Evolutionary conservation across 495 filamentous ascomycete species (phyloP).

Genomic region (Parathielavia hyrcaniae): DNA sequence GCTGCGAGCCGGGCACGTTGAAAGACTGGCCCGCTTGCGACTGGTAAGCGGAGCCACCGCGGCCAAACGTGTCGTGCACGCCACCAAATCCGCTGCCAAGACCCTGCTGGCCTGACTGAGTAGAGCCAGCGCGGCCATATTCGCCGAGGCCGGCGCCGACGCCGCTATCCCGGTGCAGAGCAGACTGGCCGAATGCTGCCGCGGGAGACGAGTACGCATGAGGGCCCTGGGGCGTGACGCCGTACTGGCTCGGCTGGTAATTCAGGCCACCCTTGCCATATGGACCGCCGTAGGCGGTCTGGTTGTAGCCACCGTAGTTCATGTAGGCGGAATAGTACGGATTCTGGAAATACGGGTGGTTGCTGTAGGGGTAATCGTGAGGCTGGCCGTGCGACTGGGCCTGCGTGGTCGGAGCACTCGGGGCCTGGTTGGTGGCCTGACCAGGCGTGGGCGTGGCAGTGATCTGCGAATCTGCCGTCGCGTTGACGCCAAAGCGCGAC

Average conservation of each 20-base stretch:
- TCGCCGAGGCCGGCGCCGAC: constrained; percentile 53
- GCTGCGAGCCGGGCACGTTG: constrained; percentile 55
- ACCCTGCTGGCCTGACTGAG: constrained; percentile 64
- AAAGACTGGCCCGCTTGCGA: constrained; percentile 63
- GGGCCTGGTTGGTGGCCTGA: constrained; percentile 22
- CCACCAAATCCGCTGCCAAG: constrained; percentile 61
- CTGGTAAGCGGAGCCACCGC: constrained; percentile 52
- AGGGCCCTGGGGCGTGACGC: constrained; percentile 60
- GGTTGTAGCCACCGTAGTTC: constrained; percentile 64
- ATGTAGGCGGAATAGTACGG: constrained; percentile 77
- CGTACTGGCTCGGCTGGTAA: constrained; percentile 78
- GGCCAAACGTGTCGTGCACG: constrained; percentile 73
- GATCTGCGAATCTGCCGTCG: constrained; percentile 65
- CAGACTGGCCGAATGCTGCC: constrained; percentile 64
- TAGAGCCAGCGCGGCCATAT: constrained; percentile 69
- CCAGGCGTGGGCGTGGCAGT: constrained; percentile 83
- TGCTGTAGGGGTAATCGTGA: constrained; percentile 60
- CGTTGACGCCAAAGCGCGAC: constrained; percentile 46
- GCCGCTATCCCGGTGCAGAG: constrained; percentile 59
- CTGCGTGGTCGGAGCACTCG: constrained; percentile 58
- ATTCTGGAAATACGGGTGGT: constrained; percentile 72
- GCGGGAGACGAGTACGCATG: constrained; percentile 81
- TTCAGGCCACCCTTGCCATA: constrained; percentile 64
- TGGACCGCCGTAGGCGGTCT: constrained; percentile 59
- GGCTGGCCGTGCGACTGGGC: constrained; percentile 52